Evolutionary conservation across 1,284 basidiomycete species (phyloP).

Genomic region (Irpex rosettiformis): DNA sequence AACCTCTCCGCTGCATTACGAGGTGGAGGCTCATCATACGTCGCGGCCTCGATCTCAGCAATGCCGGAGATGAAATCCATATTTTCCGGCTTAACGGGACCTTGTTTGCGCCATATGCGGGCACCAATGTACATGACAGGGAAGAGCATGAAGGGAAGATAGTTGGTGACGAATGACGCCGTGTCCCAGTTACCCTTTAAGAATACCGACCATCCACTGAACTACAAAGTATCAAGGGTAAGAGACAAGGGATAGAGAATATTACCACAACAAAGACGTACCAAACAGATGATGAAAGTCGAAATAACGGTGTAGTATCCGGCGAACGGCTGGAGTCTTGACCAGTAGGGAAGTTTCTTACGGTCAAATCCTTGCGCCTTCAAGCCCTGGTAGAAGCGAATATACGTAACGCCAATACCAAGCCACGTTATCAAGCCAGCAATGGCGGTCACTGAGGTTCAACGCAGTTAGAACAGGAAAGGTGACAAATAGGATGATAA

Average conservation of each 20-base stretch:
- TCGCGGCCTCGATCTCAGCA: slow-evolving; percentile 68
- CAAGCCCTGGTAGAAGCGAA: slow-evolving; percentile 77
- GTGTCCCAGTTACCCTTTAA: slow-evolving; percentile 60
- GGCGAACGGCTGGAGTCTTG: slow-evolving; percentile 65
- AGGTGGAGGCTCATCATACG: slow-evolving; percentile 69
- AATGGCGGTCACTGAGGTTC: slow-evolving; percentile 39
- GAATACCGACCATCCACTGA: slow-evolving; percentile 78
- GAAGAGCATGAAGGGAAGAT: slow-evolving; percentile 77
- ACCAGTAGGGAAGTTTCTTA: slow-evolving; percentile 61
- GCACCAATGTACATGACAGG: slow-evolving; percentile 67
- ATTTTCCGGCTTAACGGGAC: slow-evolving; percentile 47
- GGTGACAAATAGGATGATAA: background rate
- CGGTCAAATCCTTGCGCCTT: slow-evolving; percentile 74
- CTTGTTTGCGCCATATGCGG: slow-evolving; percentile 47
- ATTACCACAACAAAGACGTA: slow-evolving; percentile 34
- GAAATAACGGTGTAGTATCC: slow-evolving; percentile 62
- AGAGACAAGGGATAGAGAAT: background rate
- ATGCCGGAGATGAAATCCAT: slow-evolving; percentile 80
- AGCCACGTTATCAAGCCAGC: slow-evolving; percentile 81
- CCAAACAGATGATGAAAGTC: slow-evolving; percentile 65
- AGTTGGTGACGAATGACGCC: slow-evolving; percentile 54
- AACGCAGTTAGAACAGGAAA: background rate
- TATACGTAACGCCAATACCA: slow-evolving; percentile 76
- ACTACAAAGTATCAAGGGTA: slow-evolving; percentile 36
- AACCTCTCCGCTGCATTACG: slow-evolving; percentile 63